Conservation (phyloP, 352 stramenopile genomes). For the Pythium utonaiense region DNA sequence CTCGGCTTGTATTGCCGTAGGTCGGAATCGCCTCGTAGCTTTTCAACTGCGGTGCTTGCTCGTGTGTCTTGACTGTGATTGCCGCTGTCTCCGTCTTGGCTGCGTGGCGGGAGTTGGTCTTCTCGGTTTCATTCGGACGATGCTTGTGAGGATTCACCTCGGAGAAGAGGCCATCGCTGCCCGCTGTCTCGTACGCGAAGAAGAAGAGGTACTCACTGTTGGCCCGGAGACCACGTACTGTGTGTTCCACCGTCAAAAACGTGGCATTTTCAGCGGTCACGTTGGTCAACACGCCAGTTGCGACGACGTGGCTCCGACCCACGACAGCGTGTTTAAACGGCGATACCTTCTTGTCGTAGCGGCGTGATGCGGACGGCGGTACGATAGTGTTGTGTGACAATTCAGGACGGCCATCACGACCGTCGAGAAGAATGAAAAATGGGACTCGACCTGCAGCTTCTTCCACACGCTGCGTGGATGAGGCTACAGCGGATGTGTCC, state of each 20-base stretch:
- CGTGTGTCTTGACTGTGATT: conserved; percentile 54
- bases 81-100: conserved; percentile 34
- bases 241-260: conserved; percentile 36
- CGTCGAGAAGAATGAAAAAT: conserved; percentile 64
- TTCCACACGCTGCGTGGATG: background rate
- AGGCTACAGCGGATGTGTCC: background rate
- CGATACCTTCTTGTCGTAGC: conserved; percentile 12
- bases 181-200: conserved; percentile 69
- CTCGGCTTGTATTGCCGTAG: conserved; percentile 44
- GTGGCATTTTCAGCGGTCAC: conserved; percentile 46
- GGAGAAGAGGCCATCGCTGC: conserved; percentile 68
- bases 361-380: conserved; percentile 8
- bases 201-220: conserved; percentile 66
- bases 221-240: conserved; percentile 32
- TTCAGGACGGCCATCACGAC: conserved; percentile 33
- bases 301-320: conserved; percentile 39
- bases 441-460: conserved; percentile 33
- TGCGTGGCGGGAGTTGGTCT: conserved; percentile 1
- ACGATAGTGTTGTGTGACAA: conserved; percentile 37
- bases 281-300: conserved; percentile 37
- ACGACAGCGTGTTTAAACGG: conserved; percentile 31
- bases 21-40: conserved; percentile 42
- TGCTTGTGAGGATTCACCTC: conserved; percentile 59
- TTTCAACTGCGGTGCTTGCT: conserved; percentile 38
- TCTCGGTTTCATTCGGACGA: conserved; percentile 29